Conservation (phyloP, 805 yeast species). For the Debaryomyces hansenii region DNA sequence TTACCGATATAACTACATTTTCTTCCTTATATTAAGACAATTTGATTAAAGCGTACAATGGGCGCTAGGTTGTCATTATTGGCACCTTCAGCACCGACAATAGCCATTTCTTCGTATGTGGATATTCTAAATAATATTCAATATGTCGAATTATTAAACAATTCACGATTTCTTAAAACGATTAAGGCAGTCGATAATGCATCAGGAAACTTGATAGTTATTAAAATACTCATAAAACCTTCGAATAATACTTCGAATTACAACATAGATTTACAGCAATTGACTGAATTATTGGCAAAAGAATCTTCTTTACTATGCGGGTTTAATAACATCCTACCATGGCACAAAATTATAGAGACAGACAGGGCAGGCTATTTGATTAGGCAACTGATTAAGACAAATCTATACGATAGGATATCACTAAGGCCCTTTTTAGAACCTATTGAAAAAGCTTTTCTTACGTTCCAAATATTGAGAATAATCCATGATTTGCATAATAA, state of each 20-base stretch:
- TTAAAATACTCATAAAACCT: constrained; percentile 76
- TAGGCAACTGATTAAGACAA: constrained; percentile 76
- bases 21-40: neutral
- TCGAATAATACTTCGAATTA: constrained; percentile 19
- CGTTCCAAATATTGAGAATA: constrained; percentile 73
- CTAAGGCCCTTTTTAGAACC: constrained; percentile 83
- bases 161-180: constrained; percentile 83
- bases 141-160: constrained; percentile 72
- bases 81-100: constrained; percentile 90
- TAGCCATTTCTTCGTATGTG: constrained; percentile 86
- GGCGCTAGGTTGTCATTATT: constrained; percentile 83
- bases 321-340: constrained; percentile 68
- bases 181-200: constrained; percentile 69
- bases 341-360: constrained; percentile 74
- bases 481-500: constrained; percentile 62
- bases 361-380: constrained; percentile 89
- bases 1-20: neutral
- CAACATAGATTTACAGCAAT: constrained; percentile 22
- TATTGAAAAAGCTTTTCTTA: constrained; percentile 81
- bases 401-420: constrained; percentile 82
- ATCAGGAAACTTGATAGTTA: constrained; percentile 65
- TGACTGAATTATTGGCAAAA: constrained; percentile 28
- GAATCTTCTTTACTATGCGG: constrained; percentile 41
- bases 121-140: constrained; percentile 76
- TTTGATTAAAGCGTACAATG: constrained; percentile 43